A percentile compares a stretch with the other conserved stretches of the same genome.
phyloP scores from a whole-genome alignment of 2,329 filamentous ascomycete species.

The Cercospora zeae-maydis region DNA sequence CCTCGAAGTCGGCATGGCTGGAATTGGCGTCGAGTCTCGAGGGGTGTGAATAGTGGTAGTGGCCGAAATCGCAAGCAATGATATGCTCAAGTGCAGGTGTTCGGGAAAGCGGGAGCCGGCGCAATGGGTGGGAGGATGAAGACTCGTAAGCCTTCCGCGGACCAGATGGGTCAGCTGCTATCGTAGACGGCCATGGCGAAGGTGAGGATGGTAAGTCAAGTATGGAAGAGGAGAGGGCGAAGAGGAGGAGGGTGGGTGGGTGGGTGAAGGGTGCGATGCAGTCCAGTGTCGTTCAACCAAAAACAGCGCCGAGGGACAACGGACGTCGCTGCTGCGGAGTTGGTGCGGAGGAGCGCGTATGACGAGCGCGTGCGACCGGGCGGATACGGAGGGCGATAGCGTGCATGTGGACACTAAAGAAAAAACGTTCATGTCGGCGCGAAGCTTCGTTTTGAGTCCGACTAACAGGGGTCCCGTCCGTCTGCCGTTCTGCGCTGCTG shows the following conservation, averaged over 20 bases:
- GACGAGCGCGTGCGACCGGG: background rate
- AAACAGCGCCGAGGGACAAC: background rate
- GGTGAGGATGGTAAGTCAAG: background rate
- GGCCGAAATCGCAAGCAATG: background rate
- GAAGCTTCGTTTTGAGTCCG: background rate
- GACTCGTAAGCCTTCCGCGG: constrained; percentile 15
- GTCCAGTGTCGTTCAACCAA: constrained; percentile 5
- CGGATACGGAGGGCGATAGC: background rate
- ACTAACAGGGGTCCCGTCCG: background rate
- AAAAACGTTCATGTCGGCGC: background rate
- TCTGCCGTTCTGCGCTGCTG: background rate
- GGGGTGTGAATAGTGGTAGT: background rate
- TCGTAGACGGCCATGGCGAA: constrained; percentile 28
- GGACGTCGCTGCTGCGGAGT: background rate
- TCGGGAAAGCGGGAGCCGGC: background rate
- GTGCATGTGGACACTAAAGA: background rate
- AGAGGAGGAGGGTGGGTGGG: background rate
- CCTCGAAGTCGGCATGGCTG: constrained; percentile 39
- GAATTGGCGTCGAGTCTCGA: background rate
- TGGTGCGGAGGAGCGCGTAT: background rate
- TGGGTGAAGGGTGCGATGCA: background rate
- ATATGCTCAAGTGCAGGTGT: background rate
- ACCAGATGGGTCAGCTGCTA: constrained; percentile 24
- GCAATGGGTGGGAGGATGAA: constrained; percentile 10
- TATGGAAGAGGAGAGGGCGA: background rate